Base-by-base conservation (phyloP, 1,284 basidiomycete genomes). In the Phellopilus nigrolimitatus region DNA sequence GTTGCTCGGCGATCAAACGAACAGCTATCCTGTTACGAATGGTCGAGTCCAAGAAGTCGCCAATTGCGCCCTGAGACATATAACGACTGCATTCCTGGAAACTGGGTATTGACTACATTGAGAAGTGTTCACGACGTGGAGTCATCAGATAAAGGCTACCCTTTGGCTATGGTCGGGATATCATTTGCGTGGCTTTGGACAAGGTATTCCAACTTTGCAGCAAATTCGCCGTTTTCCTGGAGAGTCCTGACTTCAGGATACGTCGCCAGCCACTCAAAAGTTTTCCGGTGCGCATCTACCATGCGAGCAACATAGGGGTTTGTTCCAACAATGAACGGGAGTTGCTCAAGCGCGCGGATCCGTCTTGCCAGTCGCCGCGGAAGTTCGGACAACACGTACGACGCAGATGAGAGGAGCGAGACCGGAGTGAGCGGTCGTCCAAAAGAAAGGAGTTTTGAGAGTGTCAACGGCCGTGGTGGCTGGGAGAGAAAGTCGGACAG, bases 1-100 rank as follows among this genome's bases (percentile, higher is more conserved):
- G 93, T 63, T 95, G 93, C 64, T 95, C 92, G 37, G 91, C 93
- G 57, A 95, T 92, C 47, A 95, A 72, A 15, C 92, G 84, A 25
- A 95, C 84, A 27, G 88, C 89, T 52, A 95, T 92, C 38, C 92
- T 82, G 60, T 84, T 91, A 27, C 86, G 84, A 61, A 95, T 93
- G 15, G 90, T 84, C 21, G 82, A 82, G 62, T 95, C 88, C 27
- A 95, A 69, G 64, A 95, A 95, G 44, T 75, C 73, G 61, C 79
- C 83, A 54, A 92, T 84, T 59, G 89, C 81, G 19, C 75, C 73
- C 1, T 87, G 76, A 5, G 88, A 82, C 75, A 95, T 86, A 67
- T 95, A 95, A 51, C 80, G 76, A 44, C 81, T 74, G 58, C 86
- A 89, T 70, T 95, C 92, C 60, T 91, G 87, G 63, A 95, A 94